These are phyloP conservation scores for Lipomyces starkeyi DNA, from an alignment of 805 yeast genomes.

Conservation along the genomic window DNA sequence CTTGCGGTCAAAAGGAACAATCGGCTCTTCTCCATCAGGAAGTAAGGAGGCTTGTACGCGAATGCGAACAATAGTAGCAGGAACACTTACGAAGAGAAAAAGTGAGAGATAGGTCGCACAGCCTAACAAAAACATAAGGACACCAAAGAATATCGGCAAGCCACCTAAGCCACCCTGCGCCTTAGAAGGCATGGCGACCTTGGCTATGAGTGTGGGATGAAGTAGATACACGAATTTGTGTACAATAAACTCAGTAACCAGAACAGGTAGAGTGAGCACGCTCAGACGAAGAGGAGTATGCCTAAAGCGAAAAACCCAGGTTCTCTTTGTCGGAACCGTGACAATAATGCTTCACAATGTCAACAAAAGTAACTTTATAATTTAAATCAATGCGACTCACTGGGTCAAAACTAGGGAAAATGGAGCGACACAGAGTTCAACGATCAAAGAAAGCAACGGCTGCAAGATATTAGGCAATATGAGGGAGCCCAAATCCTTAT, in stretches of 20 bases:
- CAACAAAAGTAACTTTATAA: neutral
- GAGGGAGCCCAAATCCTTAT: neutral
- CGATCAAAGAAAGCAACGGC: neutral
- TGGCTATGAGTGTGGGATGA: neutral
- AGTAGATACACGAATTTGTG: neutral
- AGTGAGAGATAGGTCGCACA: neutral
- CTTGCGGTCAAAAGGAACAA: constrained; percentile 10
- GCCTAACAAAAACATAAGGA: constrained; percentile 11
- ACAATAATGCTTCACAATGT: constrained; percentile 5
- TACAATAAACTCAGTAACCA: constrained; percentile 7
- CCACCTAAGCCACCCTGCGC: neutral
- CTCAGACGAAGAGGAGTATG: constrained; percentile 5
- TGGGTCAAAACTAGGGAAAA: constrained; percentile 14
- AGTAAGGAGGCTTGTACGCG: constrained; percentile 13
- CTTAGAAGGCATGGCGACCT: neutral
- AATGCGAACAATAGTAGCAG: constrained; percentile 11
- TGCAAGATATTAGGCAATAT: neutral
- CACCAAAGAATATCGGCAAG: neutral
- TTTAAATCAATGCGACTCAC: constrained; percentile 6
- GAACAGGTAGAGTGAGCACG: constrained; percentile 12
- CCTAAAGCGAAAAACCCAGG: constrained; percentile 3
- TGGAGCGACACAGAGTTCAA: constrained; percentile 13
- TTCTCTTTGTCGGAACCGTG: constrained; percentile 14
- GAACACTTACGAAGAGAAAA: neutral
- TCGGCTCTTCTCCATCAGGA: constrained; percentile 11